Percentiles rank a stretch among this genome's conserved stretches.
phyloP scores from a whole-genome alignment of 164 flowering plant genomes.

The Liquidambar formosana region DNA sequence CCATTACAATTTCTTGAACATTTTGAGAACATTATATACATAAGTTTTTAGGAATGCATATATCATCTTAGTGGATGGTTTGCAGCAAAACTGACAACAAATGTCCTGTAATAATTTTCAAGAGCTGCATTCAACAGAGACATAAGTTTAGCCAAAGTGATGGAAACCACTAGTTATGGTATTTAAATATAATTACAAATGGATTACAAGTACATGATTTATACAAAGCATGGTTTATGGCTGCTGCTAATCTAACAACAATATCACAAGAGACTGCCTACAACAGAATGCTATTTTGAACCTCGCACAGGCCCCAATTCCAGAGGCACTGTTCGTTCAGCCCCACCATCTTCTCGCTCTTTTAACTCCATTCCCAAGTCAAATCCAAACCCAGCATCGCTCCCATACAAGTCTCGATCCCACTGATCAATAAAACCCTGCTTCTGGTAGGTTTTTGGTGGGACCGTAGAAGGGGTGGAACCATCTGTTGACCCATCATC shows the following conservation, averaged over 20 bases:
- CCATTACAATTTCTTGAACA: too few relatives aligned
- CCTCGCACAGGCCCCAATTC: constrained; percentile 5
- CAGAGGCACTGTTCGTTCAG: constrained; percentile 1
- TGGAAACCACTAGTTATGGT: not conserved
- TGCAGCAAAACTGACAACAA: too few relatives aligned
- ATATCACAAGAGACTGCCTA: not conserved
- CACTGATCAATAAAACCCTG: constrained; percentile 24
- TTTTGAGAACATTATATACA: too few relatives aligned
- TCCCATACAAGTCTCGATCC: constrained; percentile 30
- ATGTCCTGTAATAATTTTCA: too few relatives aligned
- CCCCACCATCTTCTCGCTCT: constrained; percentile 18
- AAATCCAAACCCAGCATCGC: constrained; percentile 23
- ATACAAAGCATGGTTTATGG: not conserved
- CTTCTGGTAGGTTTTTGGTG: constrained; percentile 22
- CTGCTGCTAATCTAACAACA: constrained; percentile 3
- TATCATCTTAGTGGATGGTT: too few relatives aligned
- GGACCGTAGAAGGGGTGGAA: constrained; percentile 5
- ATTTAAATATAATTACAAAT: constrained; percentile 8
- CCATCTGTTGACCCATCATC: constrained; percentile 21
- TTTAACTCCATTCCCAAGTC: constrained; percentile 20
- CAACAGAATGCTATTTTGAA: constrained; percentile 8
- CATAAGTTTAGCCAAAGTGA: too few relatives aligned
- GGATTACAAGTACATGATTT: not conserved
- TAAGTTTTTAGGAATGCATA: too few relatives aligned
- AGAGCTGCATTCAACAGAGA: too few relatives aligned